Base-by-base conservation (phyloP, 805 yeast genomes). In the Sugiyamaella smithiae region DNA sequence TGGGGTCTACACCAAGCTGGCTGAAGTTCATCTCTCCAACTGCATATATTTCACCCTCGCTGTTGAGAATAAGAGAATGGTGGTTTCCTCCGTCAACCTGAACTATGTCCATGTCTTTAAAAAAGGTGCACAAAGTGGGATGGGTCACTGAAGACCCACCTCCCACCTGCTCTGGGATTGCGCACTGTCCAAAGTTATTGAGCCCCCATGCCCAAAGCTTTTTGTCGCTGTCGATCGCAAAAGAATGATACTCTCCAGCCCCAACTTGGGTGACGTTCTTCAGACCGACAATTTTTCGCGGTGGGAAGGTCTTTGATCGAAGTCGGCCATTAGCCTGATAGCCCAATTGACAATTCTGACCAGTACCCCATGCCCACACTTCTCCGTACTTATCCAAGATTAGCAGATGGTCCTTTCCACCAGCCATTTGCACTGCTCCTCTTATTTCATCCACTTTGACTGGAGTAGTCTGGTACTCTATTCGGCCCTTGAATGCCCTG, bases 291-390 rank as follows among this genome's bases (percentile, higher is more conserved):
- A 76, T 67, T 85, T 77, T 57, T 82, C 88, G 69, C 87, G 86
- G 69, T 81, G 97, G 67, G 82, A 63, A 46, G 0, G 63, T 60
- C 49, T 57, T 61, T 6, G 63, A 59, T 28, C 68, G 57, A 43
- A 65, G 57, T 7, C 57, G 45, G 7, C 62, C 36, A 37, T 60
- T 54, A 20, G 90, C 81, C 60, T 82, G 83, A 62, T 96, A 79
- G 19, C 98, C 99, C 56, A 93, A 74, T 70, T 93, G 98, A 67
- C 75, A 81, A 62, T 88, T 95, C 60, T 90, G 95, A 22, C 97
- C 97, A 64, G 88, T 86, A 57, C 99, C 99, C 99, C 99, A 93
- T 0, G 98, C 90, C 62, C 78, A 88, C 1, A 90, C 97, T 46
- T 82, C 75, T 50, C 99, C 99, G 60, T 80, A 83, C 22, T 78